phyloP scores from a whole-genome alignment of 164 flowering plant genomes.

The Nymphaea thermarum region DNA sequence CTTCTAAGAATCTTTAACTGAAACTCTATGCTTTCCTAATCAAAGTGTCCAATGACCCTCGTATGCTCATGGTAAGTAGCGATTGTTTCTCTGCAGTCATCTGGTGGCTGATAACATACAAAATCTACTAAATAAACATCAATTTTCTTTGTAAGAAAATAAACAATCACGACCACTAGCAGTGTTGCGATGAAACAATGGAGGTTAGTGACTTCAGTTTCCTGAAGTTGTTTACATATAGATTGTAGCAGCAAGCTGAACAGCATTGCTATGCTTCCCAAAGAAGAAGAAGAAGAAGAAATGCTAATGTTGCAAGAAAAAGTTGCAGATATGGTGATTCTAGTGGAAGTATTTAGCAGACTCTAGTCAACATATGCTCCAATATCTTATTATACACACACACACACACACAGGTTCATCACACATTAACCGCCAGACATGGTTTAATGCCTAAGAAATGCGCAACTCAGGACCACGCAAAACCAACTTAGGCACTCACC shows the following conservation, averaged over 20 bases:
- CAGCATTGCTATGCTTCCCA: neutral
- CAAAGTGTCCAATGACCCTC: neutral
- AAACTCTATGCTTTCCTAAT: slow-evolving; percentile 19
- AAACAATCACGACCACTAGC: neutral
- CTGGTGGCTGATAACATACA: neutral
- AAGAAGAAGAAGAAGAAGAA: neutral
- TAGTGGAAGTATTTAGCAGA: neutral
- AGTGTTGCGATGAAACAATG: neutral
- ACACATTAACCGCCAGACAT: too few species aligned
- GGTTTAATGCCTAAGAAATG: too few species aligned
- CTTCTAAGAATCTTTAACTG: slow-evolving; percentile 17
- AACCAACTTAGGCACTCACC: too few species aligned
- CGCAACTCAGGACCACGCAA: too few species aligned
- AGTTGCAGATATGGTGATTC: neutral
- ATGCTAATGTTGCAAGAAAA: neutral
- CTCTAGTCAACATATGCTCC: neutral
- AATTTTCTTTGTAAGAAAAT: slow-evolving; percentile 7
- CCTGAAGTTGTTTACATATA: neutral
- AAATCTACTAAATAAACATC: neutral
- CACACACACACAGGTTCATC: neutral
- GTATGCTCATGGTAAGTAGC: slow-evolving; percentile 17
- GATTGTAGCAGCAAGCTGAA: neutral
- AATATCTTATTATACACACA: neutral
- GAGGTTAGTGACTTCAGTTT: neutral
- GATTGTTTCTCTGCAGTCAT: neutral